Percentiles rank a stretch among this genome's conserved stretches.
Evolutionary conservation across 805 yeast genomes (phyloP).

Genomic region (Yamadazyma akitaensis): DNA sequence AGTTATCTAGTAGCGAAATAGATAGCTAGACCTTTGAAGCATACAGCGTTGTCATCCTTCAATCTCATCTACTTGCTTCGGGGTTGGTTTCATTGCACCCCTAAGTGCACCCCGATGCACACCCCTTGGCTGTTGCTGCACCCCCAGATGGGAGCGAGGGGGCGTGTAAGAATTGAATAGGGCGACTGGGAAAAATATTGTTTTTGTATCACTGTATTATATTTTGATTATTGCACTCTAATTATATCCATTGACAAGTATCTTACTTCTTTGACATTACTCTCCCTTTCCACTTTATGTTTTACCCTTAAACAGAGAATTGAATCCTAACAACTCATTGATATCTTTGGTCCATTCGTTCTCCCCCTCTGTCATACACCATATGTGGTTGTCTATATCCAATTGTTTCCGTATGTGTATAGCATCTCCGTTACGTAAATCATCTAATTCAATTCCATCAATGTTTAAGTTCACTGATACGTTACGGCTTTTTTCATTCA

Average conservation of each 20-base stretch:
- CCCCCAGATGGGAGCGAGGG: background rate
- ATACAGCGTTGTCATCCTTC: no score
- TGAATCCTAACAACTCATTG: slow-evolving; percentile 84
- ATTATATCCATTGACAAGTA: background rate
- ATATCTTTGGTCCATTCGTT: slow-evolving; percentile 92
- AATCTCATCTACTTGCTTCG: background rate
- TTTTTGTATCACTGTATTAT: no score
- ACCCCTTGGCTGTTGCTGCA: background rate
- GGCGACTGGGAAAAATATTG: no score
- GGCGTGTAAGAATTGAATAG: no score
- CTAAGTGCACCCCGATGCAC: background rate
- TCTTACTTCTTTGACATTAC: background rate
- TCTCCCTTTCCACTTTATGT: background rate
- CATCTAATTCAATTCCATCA: slow-evolving; percentile 79
- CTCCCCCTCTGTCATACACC: slow-evolving; percentile 81
- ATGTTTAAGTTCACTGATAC: slow-evolving; percentile 55
- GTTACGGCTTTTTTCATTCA: slow-evolving; percentile 45
- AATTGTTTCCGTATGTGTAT: slow-evolving; percentile 49
- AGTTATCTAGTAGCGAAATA: no score
- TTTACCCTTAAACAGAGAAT: slow-evolving; percentile 62
- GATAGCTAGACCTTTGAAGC: no score
- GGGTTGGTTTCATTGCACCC: background rate
- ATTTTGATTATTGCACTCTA: background rate
- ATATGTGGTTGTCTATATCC: slow-evolving; percentile 53
- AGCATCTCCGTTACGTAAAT: slow-evolving; percentile 71